These are phyloP conservation scores for Fonsecaea monophora DNA, from an alignment of 2,329 filamentous ascomycete species.

Conservation along the genomic window DNA sequence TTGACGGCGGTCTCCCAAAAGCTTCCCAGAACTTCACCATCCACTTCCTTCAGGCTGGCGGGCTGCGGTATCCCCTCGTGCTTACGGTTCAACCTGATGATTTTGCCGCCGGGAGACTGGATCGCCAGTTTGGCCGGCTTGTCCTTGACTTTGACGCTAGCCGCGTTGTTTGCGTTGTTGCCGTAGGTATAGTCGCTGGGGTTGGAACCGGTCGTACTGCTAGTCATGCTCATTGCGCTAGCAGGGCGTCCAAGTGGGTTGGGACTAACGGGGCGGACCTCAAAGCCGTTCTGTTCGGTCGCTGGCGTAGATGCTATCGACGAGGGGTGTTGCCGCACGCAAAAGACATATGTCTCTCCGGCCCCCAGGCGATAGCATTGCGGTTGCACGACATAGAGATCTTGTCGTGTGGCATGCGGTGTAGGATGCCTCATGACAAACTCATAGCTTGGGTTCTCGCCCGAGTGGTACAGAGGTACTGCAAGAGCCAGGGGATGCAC, in stretches of 20 bases:
- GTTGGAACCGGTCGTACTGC: conserved; percentile 59
- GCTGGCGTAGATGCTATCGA: conserved; percentile 30
- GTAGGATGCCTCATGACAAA: conserved; percentile 94
- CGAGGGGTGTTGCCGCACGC: conserved; percentile 88
- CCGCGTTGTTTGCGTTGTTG: conserved; percentile 63
- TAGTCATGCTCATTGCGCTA: conserved; percentile 67
- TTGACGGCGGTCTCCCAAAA: conserved; percentile 73
- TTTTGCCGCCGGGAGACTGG: conserved; percentile 92
- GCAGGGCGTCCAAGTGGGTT: conserved; percentile 59
- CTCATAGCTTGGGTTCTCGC: conserved; percentile 91
- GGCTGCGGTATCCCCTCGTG: conserved; percentile 55
- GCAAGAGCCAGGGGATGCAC: conserved; percentile 89
- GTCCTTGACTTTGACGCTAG: conserved; percentile 60
- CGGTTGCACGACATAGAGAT: conserved; percentile 95
- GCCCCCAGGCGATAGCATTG: conserved; percentile 87
- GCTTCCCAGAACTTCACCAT: conserved; percentile 58
- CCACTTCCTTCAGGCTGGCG: conserved; percentile 40
- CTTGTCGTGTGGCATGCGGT: conserved; percentile 94
- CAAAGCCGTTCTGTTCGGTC: conserved; percentile 35
- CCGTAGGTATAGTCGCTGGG: conserved; percentile 47
- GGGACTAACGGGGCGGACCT: conserved; percentile 37
- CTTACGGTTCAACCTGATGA: conserved; percentile 69
- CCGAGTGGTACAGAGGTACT: conserved; percentile 86
- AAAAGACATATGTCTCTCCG: conserved; percentile 98
- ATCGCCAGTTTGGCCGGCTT: conserved; percentile 97